Base-by-base conservation (phyloP, 306 rosid species). In the Cicer pinnatifidum region DNA sequence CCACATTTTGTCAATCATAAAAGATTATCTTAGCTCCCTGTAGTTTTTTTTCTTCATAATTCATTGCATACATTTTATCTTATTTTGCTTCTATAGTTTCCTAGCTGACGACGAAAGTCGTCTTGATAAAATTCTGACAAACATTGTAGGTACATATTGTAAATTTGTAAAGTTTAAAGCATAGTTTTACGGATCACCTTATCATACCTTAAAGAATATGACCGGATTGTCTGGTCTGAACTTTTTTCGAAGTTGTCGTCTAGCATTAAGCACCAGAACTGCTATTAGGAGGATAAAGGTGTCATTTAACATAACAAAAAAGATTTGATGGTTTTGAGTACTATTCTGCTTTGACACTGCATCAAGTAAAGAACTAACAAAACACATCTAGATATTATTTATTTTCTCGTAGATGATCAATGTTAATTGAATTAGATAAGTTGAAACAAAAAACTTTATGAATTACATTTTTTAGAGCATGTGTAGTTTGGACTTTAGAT, bases 1-100 rank as follows among this genome's bases (percentile, higher is more conserved):
- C 62, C 88, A 89, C 68, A 80, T 91, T 16, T 82, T 91, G 53
- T 47, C 78, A 75, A 75, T 91, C 71, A 82, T 91, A 17, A 88
- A 87, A 78, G 92, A 91, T 78, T 86, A 84, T 78, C 85, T 86
- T 39, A 82, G 88, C 65, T 89, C 92, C 39, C 59, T 86, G 10
- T 93, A 81, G 83, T 75, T 81, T 67, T 50, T 28, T 28, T 28
- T 28, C 35, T 28, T 74, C 8, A 53, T 58, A 47, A 40, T 69
- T 47, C 61, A 66, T 67, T 41, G 35, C 20, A 51, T 45, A 38
- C 51, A 4, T 73, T 16, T 54, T 46, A 54, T 41, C 54, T 37
- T 20, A 2, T 13, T 57, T 46, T 6, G 16, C 59, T 41, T 19
- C 8, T 16, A 2, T 48, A 65, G 69, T 72, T 53, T 15, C 56